phyloP scores from a whole-genome alignment of 2,329 filamentous ascomycete genomes.

The Ophiostoma piceae region DNA sequence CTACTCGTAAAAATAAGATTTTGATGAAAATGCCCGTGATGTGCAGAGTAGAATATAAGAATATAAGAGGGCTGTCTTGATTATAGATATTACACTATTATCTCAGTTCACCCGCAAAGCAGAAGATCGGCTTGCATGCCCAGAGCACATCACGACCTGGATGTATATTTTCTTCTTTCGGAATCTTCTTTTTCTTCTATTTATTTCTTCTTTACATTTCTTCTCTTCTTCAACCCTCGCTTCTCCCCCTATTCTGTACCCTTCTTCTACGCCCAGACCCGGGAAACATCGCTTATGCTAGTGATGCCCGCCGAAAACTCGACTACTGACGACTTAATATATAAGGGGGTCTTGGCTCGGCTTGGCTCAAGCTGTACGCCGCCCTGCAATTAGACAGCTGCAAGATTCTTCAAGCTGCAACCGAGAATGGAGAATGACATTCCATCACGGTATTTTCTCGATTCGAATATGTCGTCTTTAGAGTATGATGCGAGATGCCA shows the following conservation, averaged over 20 bases:
- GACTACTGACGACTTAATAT: neutral
- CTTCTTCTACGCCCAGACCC: neutral
- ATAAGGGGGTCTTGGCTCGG: neutral
- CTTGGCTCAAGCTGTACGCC: neutral
- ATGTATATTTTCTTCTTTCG: constrained; percentile 8
- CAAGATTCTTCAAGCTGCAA: neutral
- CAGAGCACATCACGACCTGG: neutral
- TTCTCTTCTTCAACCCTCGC: constrained; percentile 5
- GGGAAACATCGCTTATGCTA: constrained; percentile 5
- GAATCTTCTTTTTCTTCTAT: constrained; percentile 9
- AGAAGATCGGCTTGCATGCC: neutral
- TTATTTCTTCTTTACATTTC: neutral
- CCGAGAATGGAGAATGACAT: neutral
- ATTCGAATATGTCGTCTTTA: no score
- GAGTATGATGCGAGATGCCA: neutral
- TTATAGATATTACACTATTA: neutral
- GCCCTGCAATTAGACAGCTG: neutral
- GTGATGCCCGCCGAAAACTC: neutral
- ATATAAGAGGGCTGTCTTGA: no score
- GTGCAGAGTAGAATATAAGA: neutral
- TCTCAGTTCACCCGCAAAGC: neutral
- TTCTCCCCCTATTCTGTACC: neutral
- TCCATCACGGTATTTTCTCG: no score
- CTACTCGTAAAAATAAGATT: neutral
- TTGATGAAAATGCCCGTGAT: neutral